These are phyloP conservation scores for Talaromyces liani DNA, from an alignment of 495 filamentous ascomycete genomes.

Conservation along the genomic window DNA sequence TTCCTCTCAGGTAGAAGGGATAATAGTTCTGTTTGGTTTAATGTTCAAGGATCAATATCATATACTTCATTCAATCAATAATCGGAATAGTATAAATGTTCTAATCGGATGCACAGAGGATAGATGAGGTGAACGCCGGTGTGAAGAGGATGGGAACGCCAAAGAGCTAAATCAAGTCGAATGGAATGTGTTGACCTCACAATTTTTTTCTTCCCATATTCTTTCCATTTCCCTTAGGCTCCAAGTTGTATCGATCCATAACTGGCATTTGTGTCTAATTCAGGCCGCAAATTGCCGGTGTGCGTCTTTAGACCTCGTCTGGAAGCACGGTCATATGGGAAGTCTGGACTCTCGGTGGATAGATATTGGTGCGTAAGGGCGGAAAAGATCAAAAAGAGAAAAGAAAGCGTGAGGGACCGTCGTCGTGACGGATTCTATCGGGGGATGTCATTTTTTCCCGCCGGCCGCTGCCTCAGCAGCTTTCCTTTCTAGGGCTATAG, in stretches of 20 bases:
- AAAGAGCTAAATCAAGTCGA: neutral
- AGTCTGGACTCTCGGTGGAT: too few species aligned
- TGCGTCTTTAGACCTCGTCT: neutral
- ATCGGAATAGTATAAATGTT: neutral
- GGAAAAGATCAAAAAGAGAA: neutral
- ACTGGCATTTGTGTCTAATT: too few species aligned
- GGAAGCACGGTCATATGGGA: neutral
- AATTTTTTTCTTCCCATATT: neutral
- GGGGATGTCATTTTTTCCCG: conserved; percentile 13
- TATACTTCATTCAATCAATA: neutral
- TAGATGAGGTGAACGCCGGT: neutral
- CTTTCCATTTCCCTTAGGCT: neutral
- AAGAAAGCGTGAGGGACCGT: neutral
- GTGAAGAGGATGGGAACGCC: neutral
- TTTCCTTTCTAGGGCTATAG: conserved; percentile 20
- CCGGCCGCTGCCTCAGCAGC: conserved; percentile 11
- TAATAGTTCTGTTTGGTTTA: neutral
- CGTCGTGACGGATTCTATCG: neutral
- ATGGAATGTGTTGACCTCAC: neutral
- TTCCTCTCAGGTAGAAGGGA: conserved; percentile 3
- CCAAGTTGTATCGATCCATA: too few species aligned
- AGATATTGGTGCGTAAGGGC: neutral
- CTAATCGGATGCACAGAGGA: neutral
- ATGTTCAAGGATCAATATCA: neutral
- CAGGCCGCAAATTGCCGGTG: neutral